These are phyloP conservation scores for Cryphonectria parasitica DNA, from an alignment of 2,329 filamentous ascomycete species.

Conservation along the genomic window DNA sequence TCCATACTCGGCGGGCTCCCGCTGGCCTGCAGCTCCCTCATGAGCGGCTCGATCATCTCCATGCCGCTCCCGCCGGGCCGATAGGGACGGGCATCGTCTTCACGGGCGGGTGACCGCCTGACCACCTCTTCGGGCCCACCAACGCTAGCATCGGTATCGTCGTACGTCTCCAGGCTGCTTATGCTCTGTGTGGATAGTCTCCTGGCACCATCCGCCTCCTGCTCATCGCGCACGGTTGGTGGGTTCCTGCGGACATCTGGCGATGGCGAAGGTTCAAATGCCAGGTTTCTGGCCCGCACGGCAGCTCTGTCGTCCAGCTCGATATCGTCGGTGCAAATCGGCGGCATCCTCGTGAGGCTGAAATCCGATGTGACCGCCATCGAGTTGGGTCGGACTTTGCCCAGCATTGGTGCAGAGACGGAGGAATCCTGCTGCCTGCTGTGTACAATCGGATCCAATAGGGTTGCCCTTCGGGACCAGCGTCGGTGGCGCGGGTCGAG, in stretches of 20 bases:
- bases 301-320: constrained; percentile 15
- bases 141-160: background rate
- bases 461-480: constrained; percentile 2
- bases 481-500: background rate
- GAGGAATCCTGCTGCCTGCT: background rate
- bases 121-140: background rate
- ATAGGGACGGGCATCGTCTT: background rate
- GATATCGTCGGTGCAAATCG: constrained; percentile 10
- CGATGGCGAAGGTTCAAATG: background rate
- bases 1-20: constrained; percentile 26
- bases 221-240: background rate
- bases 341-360: background rate
- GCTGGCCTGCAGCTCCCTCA: constrained; percentile 46
- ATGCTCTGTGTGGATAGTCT: background rate
- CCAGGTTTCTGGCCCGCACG: background rate
- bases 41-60: constrained; percentile 49
- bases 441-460: background rate
- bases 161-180: constrained; percentile 13
- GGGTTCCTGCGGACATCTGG: background rate
- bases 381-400: background rate
- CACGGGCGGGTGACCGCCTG: background rate
- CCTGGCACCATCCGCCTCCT: constrained; percentile 7
- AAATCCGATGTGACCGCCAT: background rate
- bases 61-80: constrained; percentile 37
- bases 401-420: background rate